Base-by-base conservation (phyloP, 2,329 filamentous ascomycete species). In the Claviceps fusiformis region DNA sequence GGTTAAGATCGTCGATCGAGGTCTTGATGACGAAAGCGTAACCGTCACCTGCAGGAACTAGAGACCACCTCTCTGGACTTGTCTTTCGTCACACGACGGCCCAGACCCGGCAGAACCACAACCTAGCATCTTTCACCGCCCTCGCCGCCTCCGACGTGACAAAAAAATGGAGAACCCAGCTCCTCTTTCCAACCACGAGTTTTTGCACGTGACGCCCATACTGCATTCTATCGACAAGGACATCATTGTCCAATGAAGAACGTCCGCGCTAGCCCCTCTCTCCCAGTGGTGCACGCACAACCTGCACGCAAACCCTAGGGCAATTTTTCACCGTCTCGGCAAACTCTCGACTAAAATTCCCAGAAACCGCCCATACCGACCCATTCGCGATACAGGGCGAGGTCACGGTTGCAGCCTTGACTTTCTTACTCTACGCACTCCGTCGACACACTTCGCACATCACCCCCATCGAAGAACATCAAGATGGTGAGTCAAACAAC, bases 401-500 rank as follows among this genome's bases (percentile, higher is more conserved):
- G 35, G 48, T 64, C 62, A 68, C 67, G 63, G 62, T 66, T 60
- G 64, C 35, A 68, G 65, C 65, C 65, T 64, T 67, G 64, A 67
- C 62, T 63, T 64, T 62, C 59, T 57, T 58, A 57, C 31, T 59
- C 60, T 63, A 66, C 62, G 64, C 66, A 68, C 64, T 67, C 56
- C 63, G 66, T 67, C 68, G 68, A 68, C 68, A 68, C 62, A 70
- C 67, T 69, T 71, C 68, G 67, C 67, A 70, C 60, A 68, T 62
- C 68, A 68, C 66, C 51, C 46, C 55, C 58, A 67, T 68, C 68
- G 65, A 69, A 71, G 67, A 65, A 65, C 68, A 68, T 70, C 69
- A 76, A 71, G 68, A 76, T 76, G 73, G 73, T 75, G 70, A 75
- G 73, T 74, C 61, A 37, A 31, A 19, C 31, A 58, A 59, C 59